phyloP scores from a whole-genome alignment of 139 green algal genomes.

The Coelastrella sp. region DNA sequence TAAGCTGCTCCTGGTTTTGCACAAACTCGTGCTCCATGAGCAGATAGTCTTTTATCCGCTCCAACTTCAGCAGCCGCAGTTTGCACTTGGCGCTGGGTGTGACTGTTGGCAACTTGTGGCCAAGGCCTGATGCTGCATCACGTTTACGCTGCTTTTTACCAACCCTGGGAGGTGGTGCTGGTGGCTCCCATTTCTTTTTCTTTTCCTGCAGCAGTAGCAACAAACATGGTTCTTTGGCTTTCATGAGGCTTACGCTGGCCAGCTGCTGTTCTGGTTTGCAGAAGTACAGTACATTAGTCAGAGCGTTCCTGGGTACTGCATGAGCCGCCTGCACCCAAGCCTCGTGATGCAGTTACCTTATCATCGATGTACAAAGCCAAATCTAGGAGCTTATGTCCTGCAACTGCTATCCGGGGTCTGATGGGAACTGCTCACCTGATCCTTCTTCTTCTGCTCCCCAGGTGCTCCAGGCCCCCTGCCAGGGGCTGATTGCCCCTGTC shows the following conservation, averaged over 20 bases:
- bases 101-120: slow-evolving; percentile 88
- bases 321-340: too few species aligned
- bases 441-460: slow-evolving; percentile 62
- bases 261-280: too few species aligned
- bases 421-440: slow-evolving; percentile 49
- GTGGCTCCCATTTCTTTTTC: slow-evolving; percentile 98
- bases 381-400: not conserved
- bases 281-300: too few species aligned
- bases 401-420: not conserved
- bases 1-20: slow-evolving; percentile 90
- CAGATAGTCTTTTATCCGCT: slow-evolving; percentile 99
- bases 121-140: slow-evolving; percentile 75
- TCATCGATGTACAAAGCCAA: not conserved
- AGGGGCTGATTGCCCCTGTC: slow-evolving; percentile 56
- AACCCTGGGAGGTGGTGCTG: slow-evolving; percentile 92
- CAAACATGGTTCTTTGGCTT: not conserved
- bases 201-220: slow-evolving; percentile 66
- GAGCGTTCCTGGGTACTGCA: too few species aligned
- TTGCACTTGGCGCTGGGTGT: slow-evolving; percentile 96
- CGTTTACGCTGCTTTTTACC: slow-evolving; percentile 93
- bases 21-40: slow-evolving; percentile 99
- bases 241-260: too few species aligned
- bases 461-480: slow-evolving; percentile 52
- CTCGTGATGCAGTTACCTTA: too few species aligned
- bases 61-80: slow-evolving; percentile 96